Percentiles rank a stretch among this genome's conserved stretches.
phyloP scores from a whole-genome alignment of 805 yeast species.

The Blastobotrys chiropterorum region DNA sequence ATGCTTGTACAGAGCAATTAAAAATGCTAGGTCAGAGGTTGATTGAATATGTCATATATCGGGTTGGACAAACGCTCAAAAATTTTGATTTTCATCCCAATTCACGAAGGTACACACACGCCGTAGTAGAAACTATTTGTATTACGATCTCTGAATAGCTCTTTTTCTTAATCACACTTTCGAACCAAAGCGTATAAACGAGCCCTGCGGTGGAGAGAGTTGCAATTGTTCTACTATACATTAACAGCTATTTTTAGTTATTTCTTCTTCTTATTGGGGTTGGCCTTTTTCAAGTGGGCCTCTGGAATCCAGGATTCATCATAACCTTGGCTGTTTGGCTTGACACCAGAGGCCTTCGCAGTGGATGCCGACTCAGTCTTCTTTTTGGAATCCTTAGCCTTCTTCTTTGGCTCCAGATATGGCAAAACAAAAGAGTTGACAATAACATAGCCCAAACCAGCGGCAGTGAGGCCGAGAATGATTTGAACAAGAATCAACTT shows the following conservation, averaged over 20 bases:
- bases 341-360: slow-evolving; percentile 15
- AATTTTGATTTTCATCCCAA: too few relatives aligned
- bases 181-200: too few relatives aligned
- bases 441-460: slow-evolving; percentile 40
- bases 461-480: slow-evolving; percentile 44
- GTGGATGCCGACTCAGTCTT: slow-evolving; percentile 11
- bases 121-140: too few relatives aligned
- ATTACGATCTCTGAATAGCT: too few relatives aligned
- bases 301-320: slow-evolving; percentile 43
- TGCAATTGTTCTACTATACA: neutral
- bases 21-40: too few relatives aligned
- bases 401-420: slow-evolving; percentile 13
- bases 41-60: too few relatives aligned
- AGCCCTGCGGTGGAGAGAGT: too few relatives aligned
- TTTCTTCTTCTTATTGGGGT: neutral
- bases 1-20: too few relatives aligned
- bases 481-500: slow-evolving; percentile 59
- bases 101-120: too few relatives aligned
- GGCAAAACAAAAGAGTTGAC: slow-evolving; percentile 13
- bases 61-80: too few relatives aligned
- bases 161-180: too few relatives aligned
- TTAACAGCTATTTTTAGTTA: neutral
- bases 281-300: slow-evolving; percentile 30
- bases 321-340: slow-evolving; percentile 27
- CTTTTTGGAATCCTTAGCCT: slow-evolving; percentile 9